phyloP scores from a whole-genome alignment of 768 basidiomycete species.

The Boletus tylopilopsis region DNA sequence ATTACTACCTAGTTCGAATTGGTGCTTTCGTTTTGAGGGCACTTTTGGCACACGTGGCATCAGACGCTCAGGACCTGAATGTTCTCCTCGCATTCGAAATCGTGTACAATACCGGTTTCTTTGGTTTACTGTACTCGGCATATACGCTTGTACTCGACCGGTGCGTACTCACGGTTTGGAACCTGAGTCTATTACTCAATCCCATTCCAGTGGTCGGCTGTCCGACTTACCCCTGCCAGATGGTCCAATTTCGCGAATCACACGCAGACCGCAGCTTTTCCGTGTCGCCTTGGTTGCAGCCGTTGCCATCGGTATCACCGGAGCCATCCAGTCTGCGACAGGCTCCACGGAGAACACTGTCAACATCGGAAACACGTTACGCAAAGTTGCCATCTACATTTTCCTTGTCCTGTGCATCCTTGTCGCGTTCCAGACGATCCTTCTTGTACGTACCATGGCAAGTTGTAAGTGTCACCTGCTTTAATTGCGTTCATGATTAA shows the following conservation, averaged over 20 bases:
- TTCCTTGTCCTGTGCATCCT: slow-evolving; percentile 28
- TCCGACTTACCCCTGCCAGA: slow-evolving; percentile 24
- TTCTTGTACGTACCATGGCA: slow-evolving; percentile 15
- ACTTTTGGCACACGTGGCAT: slow-evolving; percentile 22
- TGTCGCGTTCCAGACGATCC: slow-evolving; percentile 24
- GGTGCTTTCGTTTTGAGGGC: slow-evolving; percentile 30
- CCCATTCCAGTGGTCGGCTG: slow-evolving; percentile 12
- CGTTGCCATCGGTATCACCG: slow-evolving; percentile 25
- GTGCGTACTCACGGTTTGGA: slow-evolving; percentile 11
- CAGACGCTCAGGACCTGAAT: slow-evolving; percentile 20
- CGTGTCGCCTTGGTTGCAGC: slow-evolving; percentile 23
- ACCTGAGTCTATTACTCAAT: not conserved
- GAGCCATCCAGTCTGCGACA: slow-evolving; percentile 16
- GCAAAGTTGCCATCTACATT: slow-evolving; percentile 24
- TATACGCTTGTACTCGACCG: slow-evolving; percentile 33
- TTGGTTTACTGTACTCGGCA: slow-evolving; percentile 32
- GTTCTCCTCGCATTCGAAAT: slow-evolving; percentile 28
- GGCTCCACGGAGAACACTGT: slow-evolving; percentile 6
- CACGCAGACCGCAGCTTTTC: slow-evolving; percentile 21
- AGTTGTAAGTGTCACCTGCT: slow-evolving; percentile 10
- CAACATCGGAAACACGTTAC: slow-evolving; percentile 18
- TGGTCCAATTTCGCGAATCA: slow-evolving; percentile 19
- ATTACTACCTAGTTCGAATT: slow-evolving; percentile 23
- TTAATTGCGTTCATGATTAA: not conserved
- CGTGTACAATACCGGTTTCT: slow-evolving; percentile 36